A percentile compares a stretch with the other conserved stretches of the same genome.
phyloP scores from a whole-genome alignment of 306 rosid species.

The Comarum palustre region DNA sequence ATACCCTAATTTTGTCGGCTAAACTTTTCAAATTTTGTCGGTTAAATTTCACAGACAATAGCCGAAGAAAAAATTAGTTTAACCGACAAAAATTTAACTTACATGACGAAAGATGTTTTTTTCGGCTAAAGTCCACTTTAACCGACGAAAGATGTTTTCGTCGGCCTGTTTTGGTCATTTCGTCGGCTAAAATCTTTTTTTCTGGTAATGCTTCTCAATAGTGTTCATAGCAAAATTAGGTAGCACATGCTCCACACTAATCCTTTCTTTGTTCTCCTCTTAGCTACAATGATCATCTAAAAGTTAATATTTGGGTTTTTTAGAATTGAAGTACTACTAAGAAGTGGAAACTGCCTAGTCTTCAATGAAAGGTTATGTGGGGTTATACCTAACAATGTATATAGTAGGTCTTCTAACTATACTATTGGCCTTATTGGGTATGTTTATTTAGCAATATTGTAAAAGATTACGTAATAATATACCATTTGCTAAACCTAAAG shows the following conservation, averaged over 20 bases:
- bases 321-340: neutral
- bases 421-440: neutral
- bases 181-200: no score
- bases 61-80: no score
- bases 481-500: neutral
- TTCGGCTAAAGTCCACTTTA: no score
- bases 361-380: neutral
- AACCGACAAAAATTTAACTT: no score
- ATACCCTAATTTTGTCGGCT: no score
- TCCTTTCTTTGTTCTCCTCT: neutral
- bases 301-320: conserved; percentile 1
- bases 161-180: no score
- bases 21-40: no score
- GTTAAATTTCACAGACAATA: no score
- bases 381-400: neutral
- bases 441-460: neutral
- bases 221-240: conserved; percentile 1
- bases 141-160: no score
- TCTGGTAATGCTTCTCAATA: no score
- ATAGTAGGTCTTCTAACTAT: neutral
- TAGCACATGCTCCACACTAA: conserved; percentile 17
- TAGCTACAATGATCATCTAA: neutral
- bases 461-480: neutral
- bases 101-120: no score
- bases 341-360: conserved; percentile 5